These are phyloP conservation scores for Nyssa sinensis DNA, from an alignment of 148 eudicot genomes.

Conservation along the genomic window DNA sequence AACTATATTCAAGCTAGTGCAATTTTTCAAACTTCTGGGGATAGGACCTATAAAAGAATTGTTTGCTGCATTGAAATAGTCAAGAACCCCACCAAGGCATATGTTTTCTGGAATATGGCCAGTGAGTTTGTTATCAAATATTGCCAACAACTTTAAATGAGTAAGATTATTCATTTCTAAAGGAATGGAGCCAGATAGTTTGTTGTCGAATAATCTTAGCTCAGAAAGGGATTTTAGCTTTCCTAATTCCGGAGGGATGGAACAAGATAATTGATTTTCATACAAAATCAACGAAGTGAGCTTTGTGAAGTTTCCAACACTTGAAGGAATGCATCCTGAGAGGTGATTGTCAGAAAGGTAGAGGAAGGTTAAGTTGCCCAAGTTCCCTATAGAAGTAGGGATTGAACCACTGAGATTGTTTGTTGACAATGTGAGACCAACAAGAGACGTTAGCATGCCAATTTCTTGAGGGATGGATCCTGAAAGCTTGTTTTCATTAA, in stretches of 20 bases:
- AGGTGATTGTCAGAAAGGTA: neutral
- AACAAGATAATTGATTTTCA: conserved; percentile 4
- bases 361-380: too few relatives aligned
- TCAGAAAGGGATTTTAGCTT: neutral
- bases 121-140: conserved; percentile 8
- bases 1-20: conserved; percentile 11
- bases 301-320: too few relatives aligned
- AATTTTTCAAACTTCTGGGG: conserved; percentile 24
- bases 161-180: conserved; percentile 13
- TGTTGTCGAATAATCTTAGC: conserved; percentile 11
- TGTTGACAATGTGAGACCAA: neutral
- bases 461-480: conserved; percentile 6
- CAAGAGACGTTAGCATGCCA: neutral
- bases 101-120: conserved; percentile 18
- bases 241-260: conserved; percentile 19
- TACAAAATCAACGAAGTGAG: neutral
- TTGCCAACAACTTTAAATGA: neutral
- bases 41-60: conserved; percentile 13
- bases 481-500: neutral
- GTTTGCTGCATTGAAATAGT: neutral
- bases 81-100: conserved; percentile 13
- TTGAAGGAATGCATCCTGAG: conserved; percentile 9
- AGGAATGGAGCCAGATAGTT: conserved; percentile 18
- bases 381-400: neutral
- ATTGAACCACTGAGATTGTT: neutral